Evolutionary conservation across 805 yeast genomes (phyloP).

Genomic region (Yueomyces sinensis): DNA sequence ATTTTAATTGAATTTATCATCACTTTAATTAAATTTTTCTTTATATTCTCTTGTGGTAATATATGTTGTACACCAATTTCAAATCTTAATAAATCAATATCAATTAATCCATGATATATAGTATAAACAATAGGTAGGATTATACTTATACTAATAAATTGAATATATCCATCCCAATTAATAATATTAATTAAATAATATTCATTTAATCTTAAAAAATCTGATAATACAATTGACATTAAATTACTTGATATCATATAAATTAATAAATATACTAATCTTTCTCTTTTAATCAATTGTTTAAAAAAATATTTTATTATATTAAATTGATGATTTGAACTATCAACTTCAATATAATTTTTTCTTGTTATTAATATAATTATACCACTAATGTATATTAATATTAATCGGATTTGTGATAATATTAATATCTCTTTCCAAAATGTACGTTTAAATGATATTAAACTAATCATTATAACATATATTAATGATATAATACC

Average conservation of each 20-base stretch:
- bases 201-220: constrained; percentile 4
- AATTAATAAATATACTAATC: constrained; percentile 13
- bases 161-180: too few relatives aligned
- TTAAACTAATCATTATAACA: constrained; percentile 9
- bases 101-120: constrained; percentile 37
- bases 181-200: constrained; percentile 19
- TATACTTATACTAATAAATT: too few relatives aligned
- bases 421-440: neutral
- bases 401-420: neutral
- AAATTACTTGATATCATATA: constrained; percentile 12
- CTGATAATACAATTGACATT: constrained; percentile 13
- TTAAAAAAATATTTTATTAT: constrained; percentile 11
- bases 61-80: constrained; percentile 26
- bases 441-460: neutral
- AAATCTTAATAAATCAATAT: constrained; percentile 41
- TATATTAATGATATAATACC: constrained; percentile 19
- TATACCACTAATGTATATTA: constrained; percentile 2
- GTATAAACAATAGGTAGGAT: constrained; percentile 34
- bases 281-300: constrained; percentile 22
- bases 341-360: constrained; percentile 28
- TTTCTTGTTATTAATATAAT: constrained; percentile 28
- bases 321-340: constrained; percentile 18
- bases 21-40: constrained; percentile 12
- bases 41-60: constrained; percentile 25
- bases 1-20: constrained; percentile 18